Evolutionary conservation across 2,329 filamentous ascomycete species (phyloP).

Genomic region (Epichloe hybrida): DNA sequence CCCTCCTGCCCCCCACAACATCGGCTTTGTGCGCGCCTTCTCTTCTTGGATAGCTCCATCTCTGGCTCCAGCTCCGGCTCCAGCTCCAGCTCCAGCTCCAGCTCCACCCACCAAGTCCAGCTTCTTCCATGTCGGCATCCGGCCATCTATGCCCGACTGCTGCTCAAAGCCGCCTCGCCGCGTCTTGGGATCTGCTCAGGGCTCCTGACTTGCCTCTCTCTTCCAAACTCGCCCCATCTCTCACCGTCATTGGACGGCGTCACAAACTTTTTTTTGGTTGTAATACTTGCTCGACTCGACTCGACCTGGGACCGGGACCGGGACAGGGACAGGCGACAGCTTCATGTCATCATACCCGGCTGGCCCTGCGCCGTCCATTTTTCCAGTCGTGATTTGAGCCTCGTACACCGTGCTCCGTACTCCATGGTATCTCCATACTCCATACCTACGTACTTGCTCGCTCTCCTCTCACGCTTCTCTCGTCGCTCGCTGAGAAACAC

Average conservation of each 20-base stretch:
- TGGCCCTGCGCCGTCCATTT: too few species aligned
- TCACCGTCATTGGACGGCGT: background rate
- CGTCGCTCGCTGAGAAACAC: background rate
- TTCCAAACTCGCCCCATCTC: slow-evolving; percentile 1
- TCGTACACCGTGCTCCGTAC: too few species aligned
- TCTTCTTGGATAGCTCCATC: slow-evolving; percentile 6
- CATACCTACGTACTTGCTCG: too few species aligned
- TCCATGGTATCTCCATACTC: too few species aligned
- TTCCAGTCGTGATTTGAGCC: too few species aligned
- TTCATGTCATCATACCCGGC: background rate
- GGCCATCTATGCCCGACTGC: slow-evolving; percentile 10
- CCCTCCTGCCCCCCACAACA: background rate
- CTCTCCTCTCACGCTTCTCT: too few species aligned
- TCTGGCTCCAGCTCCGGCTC: too few species aligned
- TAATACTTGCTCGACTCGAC: background rate
- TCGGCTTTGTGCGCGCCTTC: slow-evolving; percentile 1
- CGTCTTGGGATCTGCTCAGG: slow-evolving; percentile 5
- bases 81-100: background rate
- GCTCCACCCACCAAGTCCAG: background rate
- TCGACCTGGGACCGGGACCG: background rate
- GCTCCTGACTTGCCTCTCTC: background rate
- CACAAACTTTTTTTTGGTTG: background rate
- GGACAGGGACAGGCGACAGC: background rate
- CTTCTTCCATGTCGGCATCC: slow-evolving; percentile 1
- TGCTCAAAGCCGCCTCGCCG: slow-evolving; percentile 6